Evolutionary conservation across 129 eudicot species (phyloP), one percentile per base, ranked within the genome.

Genomic region (Ambrosia artemisiifolia): DNA sequence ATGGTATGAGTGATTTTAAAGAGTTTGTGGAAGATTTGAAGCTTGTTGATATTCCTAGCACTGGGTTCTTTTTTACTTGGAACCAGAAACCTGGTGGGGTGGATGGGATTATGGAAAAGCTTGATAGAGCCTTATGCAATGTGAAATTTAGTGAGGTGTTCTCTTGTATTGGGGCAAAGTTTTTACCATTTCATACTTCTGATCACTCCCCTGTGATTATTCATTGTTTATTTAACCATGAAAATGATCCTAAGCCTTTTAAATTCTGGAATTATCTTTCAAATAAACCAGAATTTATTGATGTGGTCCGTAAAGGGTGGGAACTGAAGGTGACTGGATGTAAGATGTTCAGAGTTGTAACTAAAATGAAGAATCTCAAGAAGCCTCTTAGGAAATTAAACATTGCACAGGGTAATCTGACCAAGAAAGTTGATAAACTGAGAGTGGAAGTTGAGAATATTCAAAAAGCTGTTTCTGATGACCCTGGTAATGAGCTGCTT

Each of bases 81-180:
- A 50, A 50, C 5, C 24, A 50, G 2, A 5, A 17, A 0, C 10
- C 10, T 0, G 56, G 56, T 5, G n/a, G n/a, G 2, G 0, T 0
- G n/a, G 0, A 0, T 5, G 56, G 24, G 0, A 0, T 50, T 0
- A 4, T 50, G 0, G 17, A 50, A 1, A 50, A 50, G 7, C 2
- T 50, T 1, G 56, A 50, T 0, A 50, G 56, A 9, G 24, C 7
- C 0, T 14, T 50, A 19, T 19, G 56, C 0, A 50, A 50, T 16
- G 0, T 4, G 9, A 5, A 6, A 0, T 50, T 50, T 50, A 4
- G 5, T 17, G 7, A 0, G 0, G 3, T 0, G 0, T n/a, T 14
- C 2, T 6, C 19, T 0, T 0, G 0, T 1, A 19, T 8, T 0
- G 6, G 6, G 2, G 9, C 24, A 1, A 5, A 13, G 0, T 50